phyloP scores from a whole-genome alignment of 2,329 filamentous ascomycete species.

The Neofusicoccum parvum region DNA sequence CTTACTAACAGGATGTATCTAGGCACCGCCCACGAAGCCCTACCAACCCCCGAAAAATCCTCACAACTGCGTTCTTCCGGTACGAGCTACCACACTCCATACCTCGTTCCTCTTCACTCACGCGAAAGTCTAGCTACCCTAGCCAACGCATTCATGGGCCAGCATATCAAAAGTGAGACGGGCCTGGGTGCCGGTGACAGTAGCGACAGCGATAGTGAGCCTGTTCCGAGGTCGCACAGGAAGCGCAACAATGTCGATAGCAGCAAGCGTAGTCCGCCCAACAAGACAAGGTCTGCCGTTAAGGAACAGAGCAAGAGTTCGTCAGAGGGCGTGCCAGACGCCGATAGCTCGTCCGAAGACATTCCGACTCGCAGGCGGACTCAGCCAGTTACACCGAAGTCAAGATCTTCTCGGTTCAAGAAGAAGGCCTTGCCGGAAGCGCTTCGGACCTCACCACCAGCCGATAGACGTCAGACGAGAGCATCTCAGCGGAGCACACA shows the following conservation, averaged over 20 bases:
- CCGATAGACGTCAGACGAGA: not conserved
- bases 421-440: not conserved
- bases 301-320: not conserved
- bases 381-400: not conserved
- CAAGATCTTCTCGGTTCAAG: not conserved
- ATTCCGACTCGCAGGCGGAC: not conserved
- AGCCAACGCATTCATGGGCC: not conserved
- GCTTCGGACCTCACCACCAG: not conserved
- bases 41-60: not conserved
- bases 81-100: not conserved
- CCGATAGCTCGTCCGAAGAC: slow-evolving; percentile 20
- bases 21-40: not conserved
- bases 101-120: not conserved
- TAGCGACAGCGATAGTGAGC: not conserved
- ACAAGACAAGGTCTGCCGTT: not conserved
- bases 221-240: not conserved
- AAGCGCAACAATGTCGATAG: not conserved
- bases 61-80: not conserved
- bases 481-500: not conserved
- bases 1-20: not conserved
- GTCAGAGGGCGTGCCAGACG: not conserved
- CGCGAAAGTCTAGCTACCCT: not conserved
- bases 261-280: not conserved
- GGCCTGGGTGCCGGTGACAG: not conserved
- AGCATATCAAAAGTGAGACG: not conserved